Base-by-base conservation (phyloP, 176 grass and related monocot species). In the Oryza brachyantha region DNA sequence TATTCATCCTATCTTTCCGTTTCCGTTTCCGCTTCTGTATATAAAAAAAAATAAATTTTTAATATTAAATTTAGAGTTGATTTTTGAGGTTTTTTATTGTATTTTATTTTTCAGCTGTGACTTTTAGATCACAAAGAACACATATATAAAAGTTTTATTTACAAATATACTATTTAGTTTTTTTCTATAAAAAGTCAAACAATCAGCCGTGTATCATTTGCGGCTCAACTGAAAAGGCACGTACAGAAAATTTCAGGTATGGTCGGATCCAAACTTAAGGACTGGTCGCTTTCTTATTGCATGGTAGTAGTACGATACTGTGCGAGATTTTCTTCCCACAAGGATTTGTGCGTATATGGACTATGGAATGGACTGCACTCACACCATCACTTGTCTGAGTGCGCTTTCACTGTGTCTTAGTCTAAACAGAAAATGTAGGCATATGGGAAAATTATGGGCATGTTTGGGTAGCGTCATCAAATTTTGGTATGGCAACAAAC, bases 231-330 rank as follows among this genome's bases (percentile, higher is more conserved):
- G 39, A 31, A 73, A 45, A 78, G 10, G 59, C 22, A 26, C 29
- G 8, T 34, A 81, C 72, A 27, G 40, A 61, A 61, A 62, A 68
- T 80, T 45, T 61, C 74, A 83, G 74, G 80, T 83, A 83, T 73
- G 13, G 29, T 58, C 29, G 29, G 40, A 39, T 43, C 40, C 21
- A 34, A 60, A 83, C 79, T 7, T 26, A 63, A n/a, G 12, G 14
- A 61, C 13, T 73, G 54, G 67, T 60, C 28, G 60, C 24, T 83
- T 78, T 13, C 5, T 76, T 39, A 59, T 61, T 5, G 35, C 25
- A 34, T 70, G n/a, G n/a, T n/a, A n/a, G n/a, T n/a, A n/a, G n/a
- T n/a, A n/a, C n/a, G 40, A 54, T 32, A 39, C 7, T 37, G 34
- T 60, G 64, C 25, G 13, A 61, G 2, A 61, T 31, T 36, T 66